phyloP scores from a whole-genome alignment of 1,139 yeast species.

The Yamadazyma taylorii region DNA sequence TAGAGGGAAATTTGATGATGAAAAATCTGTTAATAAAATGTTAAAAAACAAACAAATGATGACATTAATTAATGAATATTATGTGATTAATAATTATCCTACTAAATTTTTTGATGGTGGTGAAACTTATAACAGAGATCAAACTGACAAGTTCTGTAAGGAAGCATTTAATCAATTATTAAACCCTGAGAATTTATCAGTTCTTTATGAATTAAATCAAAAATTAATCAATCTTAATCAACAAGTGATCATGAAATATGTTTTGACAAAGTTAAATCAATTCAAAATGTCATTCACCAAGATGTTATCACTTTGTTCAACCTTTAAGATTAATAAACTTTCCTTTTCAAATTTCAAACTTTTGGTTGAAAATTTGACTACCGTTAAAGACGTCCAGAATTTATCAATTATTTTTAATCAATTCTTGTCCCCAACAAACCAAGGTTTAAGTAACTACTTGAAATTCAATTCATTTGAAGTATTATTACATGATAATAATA shows the following conservation, averaged over 20 bases:
- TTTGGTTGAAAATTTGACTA: conserved; percentile 29
- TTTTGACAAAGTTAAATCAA: conserved; percentile 10
- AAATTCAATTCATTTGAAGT: conserved; percentile 34
- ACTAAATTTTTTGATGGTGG: conserved; percentile 3
- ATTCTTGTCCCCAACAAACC: conserved; percentile 18
- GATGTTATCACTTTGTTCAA: conserved; percentile 24
- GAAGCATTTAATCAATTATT: conserved; percentile 11
- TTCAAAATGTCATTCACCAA: conserved; percentile 8
- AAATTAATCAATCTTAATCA: conserved; percentile 12
- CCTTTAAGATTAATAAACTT: conserved; percentile 20
- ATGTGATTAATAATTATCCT: conserved; percentile 4
- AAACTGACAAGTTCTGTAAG: conserved; percentile 4
- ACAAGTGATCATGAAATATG: conserved; percentile 11
- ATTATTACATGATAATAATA: conserved; percentile 12
- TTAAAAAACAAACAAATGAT: conserved; percentile 11
- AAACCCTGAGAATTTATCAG: conserved; percentile 7
- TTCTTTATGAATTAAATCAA: conserved; percentile 6
- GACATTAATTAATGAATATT: conserved; percentile 10
- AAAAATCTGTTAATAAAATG: conserved; percentile 9
- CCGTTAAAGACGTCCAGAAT: conserved; percentile 22
- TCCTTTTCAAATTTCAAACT: conserved; percentile 24
- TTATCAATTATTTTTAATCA: conserved; percentile 32
- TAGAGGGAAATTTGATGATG: conserved; percentile 6
- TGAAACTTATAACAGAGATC: conserved; percentile 2
- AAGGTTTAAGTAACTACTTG: conserved; percentile 19